phyloP scores from a whole-genome alignment of 1,139 yeast genomes.

The Yamadazyma buinensis region DNA sequence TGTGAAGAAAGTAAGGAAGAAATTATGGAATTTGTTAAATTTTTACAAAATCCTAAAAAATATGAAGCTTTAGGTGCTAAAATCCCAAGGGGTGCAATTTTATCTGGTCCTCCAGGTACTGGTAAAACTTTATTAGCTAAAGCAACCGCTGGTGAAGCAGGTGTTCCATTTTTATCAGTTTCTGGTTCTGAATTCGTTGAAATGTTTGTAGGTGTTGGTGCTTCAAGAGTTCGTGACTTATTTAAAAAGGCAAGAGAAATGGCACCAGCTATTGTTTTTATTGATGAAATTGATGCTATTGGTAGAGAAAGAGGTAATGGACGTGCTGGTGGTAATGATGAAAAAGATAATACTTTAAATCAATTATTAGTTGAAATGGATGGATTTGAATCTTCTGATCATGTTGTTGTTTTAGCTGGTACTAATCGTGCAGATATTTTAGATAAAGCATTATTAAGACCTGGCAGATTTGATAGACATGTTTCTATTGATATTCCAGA shows the following conservation, averaged over 20 bases:
- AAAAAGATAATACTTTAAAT: constrained; percentile 75
- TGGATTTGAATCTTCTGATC: constrained; percentile 71
- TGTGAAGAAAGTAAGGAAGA: constrained; percentile 82
- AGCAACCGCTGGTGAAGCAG: constrained; percentile 86
- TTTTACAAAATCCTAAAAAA: constrained; percentile 67
- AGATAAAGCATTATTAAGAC: constrained; percentile 74
- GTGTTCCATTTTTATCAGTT: constrained; percentile 78
- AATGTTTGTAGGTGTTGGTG: constrained; percentile 99
- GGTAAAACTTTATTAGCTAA: constrained; percentile 80
- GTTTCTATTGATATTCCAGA: constrained; percentile 72
- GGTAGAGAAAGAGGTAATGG: constrained; percentile 76
- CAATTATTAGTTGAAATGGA: constrained; percentile 84
- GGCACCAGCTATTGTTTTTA: constrained; percentile 77
- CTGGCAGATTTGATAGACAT: constrained; percentile 83
- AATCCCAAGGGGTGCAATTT: constrained; percentile 79
- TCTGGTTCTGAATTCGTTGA: constrained; percentile 96
- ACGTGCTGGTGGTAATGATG: constrained; percentile 71
- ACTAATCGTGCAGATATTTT: constrained; percentile 78
- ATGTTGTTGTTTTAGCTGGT: constrained; percentile 79
- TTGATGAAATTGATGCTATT: constrained; percentile 83
- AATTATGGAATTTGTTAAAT: constrained; percentile 80
- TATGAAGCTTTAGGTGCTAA: constrained; percentile 79
- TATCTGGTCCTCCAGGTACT: constrained; percentile 86
- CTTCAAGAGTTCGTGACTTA: constrained; percentile 92
- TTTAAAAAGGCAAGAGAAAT: constrained; percentile 84